phyloP scores from a whole-genome alignment of 1,284 basidiomycete genomes.

The Ganoderma lingzhi region DNA sequence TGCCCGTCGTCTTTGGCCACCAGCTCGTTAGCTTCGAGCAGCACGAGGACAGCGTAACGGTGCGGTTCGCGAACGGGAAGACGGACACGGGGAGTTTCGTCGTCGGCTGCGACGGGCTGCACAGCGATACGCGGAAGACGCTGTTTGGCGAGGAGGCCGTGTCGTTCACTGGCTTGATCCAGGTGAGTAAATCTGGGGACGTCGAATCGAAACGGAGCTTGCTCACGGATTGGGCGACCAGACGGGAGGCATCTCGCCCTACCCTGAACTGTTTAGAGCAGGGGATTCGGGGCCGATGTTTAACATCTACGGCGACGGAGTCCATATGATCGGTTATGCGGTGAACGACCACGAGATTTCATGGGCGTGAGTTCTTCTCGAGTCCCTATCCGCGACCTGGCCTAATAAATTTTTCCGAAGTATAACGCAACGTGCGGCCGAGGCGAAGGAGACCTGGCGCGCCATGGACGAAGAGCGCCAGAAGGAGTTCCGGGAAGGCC shows the following conservation, averaged over 20 bases:
- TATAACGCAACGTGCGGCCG: constrained; percentile 47
- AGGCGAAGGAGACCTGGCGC: constrained; percentile 53
- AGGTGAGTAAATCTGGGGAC: constrained; percentile 40
- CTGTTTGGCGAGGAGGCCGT: constrained; percentile 52
- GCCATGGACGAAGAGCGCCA: constrained; percentile 44
- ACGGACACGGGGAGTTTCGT: constrained; percentile 50
- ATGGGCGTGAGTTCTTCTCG: constrained; percentile 48
- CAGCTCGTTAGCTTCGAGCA: constrained; percentile 46
- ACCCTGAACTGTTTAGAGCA: constrained; percentile 34
- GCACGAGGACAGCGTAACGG: constrained; percentile 43
- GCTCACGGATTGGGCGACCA: constrained; percentile 21
- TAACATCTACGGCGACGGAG: constrained; percentile 48
- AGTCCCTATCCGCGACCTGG: not conserved
- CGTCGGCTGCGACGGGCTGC: constrained; percentile 56
- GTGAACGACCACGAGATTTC: constrained; percentile 43
- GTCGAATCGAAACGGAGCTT: not conserved
- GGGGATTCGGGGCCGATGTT: constrained; percentile 31
- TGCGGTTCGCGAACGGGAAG: constrained; percentile 48
- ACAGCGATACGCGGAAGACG: constrained; percentile 49
- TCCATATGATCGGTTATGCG: constrained; percentile 51
- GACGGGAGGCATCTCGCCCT: constrained; percentile 48
- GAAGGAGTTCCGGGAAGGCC: constrained; percentile 42
- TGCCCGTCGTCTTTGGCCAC: constrained; percentile 49
- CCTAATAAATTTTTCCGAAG: constrained; percentile 33
- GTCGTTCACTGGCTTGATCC: constrained; percentile 50